Conservation (phyloP, 805 yeast species). For the Torulaspora maleeae region DNA sequence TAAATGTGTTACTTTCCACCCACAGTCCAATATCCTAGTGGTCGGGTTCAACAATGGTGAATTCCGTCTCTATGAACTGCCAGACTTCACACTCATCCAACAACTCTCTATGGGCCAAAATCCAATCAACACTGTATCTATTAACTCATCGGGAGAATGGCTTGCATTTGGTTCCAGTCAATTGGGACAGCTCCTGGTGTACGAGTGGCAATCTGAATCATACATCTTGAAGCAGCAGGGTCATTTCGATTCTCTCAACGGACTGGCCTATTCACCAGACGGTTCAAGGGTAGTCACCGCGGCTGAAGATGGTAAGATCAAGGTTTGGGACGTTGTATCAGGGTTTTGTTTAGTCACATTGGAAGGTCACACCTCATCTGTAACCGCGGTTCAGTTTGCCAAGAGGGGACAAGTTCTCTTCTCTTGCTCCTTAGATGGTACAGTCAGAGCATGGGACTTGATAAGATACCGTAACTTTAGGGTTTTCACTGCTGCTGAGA, state of each 20-base stretch:
- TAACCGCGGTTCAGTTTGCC: conserved; percentile 83
- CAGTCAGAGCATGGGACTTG: conserved; percentile 96
- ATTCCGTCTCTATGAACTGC: conserved; percentile 84
- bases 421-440: conserved; percentile 90
- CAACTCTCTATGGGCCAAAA: conserved; percentile 89
- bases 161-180: conserved; percentile 88
- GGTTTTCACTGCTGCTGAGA: conserved; percentile 84
- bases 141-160: conserved; percentile 92
- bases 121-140: conserved; percentile 73
- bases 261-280: conserved; percentile 87
- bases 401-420: conserved; percentile 87
- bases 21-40: conserved; percentile 63
- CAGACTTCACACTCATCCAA: conserved; percentile 73
- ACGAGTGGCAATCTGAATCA: conserved; percentile 98
- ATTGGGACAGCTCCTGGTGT: conserved; percentile 89
- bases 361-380: conserved; percentile 84
- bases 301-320: conserved; percentile 93
- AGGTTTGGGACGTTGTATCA: conserved; percentile 90
- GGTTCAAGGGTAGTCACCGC: conserved; percentile 91
- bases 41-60: conserved; percentile 90
- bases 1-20: conserved; percentile 79
- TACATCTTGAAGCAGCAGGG: conserved; percentile 95
- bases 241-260: conserved; percentile 86
- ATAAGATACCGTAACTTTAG: conserved; percentile 90
- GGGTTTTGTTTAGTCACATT: conserved; percentile 93